Conservation (phyloP, 139 green algal species). For the Volvox africanus region DNA sequence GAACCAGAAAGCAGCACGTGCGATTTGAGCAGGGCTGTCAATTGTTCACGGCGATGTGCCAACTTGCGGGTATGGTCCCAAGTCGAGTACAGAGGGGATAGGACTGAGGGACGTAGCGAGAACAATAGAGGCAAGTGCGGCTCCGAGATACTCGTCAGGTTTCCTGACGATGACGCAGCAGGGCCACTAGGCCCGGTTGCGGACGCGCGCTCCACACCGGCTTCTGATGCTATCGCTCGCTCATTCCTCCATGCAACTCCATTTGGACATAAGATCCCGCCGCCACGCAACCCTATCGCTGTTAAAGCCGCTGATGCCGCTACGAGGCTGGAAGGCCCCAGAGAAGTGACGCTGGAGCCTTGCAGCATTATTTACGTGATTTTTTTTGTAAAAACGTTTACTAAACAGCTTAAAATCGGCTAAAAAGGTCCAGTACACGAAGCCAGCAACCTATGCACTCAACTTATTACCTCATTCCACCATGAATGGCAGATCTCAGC, state of each 20-base stretch:
- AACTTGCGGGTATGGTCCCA: slow-evolving; percentile 17
- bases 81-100: slow-evolving; percentile 43
- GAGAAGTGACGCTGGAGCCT: neutral
- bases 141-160: neutral
- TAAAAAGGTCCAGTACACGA: too few species aligned
- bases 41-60: slow-evolving; percentile 38
- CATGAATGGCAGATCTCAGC: too few species aligned
- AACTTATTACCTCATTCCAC: too few species aligned
- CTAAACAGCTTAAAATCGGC: too few species aligned
- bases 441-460: too few species aligned
- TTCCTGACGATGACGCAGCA: neutral
- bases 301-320: slow-evolving; percentile 9
- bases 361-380: neutral
- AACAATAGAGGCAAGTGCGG: neutral
- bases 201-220: neutral
- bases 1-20: slow-evolving; percentile 31
- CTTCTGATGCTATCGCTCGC: neutral
- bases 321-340: slow-evolving; percentile 6
- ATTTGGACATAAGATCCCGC: neutral
- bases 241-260: neutral
- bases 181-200: neutral
- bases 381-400: neutral
- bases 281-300: neutral
- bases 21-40: slow-evolving; percentile 54
- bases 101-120: slow-evolving; percentile 42